These are phyloP conservation scores for Thelephora ganbajun DNA, from an alignment of 768 basidiomycete species.

Conservation along the genomic window DNA sequence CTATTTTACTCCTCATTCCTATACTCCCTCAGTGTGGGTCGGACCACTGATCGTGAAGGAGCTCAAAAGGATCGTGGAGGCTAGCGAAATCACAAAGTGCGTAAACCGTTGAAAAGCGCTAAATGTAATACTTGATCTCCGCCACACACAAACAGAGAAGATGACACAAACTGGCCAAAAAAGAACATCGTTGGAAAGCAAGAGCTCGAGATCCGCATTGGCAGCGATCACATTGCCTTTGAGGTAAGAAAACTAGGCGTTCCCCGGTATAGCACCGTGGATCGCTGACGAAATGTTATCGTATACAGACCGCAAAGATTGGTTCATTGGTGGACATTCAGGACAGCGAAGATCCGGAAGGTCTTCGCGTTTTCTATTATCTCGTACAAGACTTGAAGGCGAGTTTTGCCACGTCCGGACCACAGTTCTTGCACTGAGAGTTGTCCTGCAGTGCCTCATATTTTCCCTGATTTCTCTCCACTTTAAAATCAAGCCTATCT, in stretches of 20 bases:
- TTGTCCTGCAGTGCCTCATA: slow-evolving; percentile 66
- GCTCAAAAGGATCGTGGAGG: slow-evolving; percentile 84
- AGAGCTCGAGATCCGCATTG: slow-evolving; percentile 89
- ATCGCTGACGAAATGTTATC: slow-evolving; percentile 1
- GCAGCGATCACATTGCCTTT: slow-evolving; percentile 92
- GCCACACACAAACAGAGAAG: slow-evolving; percentile 56
- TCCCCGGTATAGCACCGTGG: not conserved
- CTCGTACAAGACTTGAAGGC: slow-evolving; percentile 96
- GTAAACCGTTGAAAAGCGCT: slow-evolving; percentile 9
- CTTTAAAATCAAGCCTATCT: slow-evolving; percentile 99
- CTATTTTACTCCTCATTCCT: not conserved
- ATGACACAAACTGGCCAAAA: slow-evolving; percentile 97
- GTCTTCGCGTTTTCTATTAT: slow-evolving; percentile 95
- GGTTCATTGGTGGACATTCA: slow-evolving; percentile 94
- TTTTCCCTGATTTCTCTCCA: slow-evolving; percentile 97
- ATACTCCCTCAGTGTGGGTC: slow-evolving; percentile 65
- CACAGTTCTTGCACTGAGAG: not conserved
- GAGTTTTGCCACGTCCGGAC: slow-evolving; percentile 8
- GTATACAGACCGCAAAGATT: slow-evolving; percentile 87
- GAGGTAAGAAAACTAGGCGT: slow-evolving; percentile 42
- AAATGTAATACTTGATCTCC: not conserved
- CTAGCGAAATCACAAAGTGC: slow-evolving; percentile 91
- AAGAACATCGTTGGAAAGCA: slow-evolving; percentile 99
- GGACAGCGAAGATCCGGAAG: slow-evolving; percentile 95
- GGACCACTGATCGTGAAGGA: slow-evolving; percentile 88